phyloP scores from a whole-genome alignment of 2,329 filamentous ascomycete species.

The Claviceps purpurea region DNA sequence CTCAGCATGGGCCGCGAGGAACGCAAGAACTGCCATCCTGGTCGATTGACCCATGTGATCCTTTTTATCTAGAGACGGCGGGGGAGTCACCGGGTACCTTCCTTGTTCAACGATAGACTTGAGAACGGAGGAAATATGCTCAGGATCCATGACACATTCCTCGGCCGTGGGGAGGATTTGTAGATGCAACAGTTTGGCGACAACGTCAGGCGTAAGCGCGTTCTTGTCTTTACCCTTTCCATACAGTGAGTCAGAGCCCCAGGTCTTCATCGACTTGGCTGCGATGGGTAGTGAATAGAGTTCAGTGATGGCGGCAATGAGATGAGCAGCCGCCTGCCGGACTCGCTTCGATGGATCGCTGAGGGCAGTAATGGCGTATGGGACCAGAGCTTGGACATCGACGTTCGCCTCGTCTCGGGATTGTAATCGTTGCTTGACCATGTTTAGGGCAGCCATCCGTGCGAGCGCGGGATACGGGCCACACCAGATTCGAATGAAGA shows the following conservation, averaged over 20 bases:
- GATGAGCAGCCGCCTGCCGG: conserved; percentile 58
- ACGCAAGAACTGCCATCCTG: conserved; percentile 53
- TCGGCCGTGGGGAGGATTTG: conserved; percentile 66
- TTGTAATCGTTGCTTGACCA: conserved; percentile 45
- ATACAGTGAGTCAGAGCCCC: conserved; percentile 56
- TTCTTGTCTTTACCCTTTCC: conserved; percentile 32
- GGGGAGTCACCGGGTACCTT: conserved; percentile 22
- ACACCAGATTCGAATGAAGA: conserved; percentile 64
- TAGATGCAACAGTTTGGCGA: conserved; percentile 47
- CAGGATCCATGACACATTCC: conserved; percentile 71
- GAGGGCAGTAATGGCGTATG: conserved; percentile 65
- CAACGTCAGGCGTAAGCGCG: conserved; percentile 45
- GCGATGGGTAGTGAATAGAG: conserved; percentile 27
- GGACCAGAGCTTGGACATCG: conserved; percentile 70
- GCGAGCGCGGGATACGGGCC: conserved; percentile 56
- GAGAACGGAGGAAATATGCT: conserved; percentile 53
- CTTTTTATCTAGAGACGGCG: conserved; percentile 34
- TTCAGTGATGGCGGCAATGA: conserved; percentile 43
- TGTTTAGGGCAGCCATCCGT: conserved; percentile 54
- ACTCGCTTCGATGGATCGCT: conserved; percentile 64
- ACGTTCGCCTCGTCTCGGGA: conserved; percentile 31
- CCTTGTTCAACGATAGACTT: conserved; percentile 26
- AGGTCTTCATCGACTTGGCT: conserved; percentile 31
- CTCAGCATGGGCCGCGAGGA: conserved; percentile 60
- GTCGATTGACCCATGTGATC: conserved; percentile 44